These are phyloP conservation scores for Ramaria rubella DNA, from an alignment of 768 basidiomycete species.

Conservation along the genomic window DNA sequence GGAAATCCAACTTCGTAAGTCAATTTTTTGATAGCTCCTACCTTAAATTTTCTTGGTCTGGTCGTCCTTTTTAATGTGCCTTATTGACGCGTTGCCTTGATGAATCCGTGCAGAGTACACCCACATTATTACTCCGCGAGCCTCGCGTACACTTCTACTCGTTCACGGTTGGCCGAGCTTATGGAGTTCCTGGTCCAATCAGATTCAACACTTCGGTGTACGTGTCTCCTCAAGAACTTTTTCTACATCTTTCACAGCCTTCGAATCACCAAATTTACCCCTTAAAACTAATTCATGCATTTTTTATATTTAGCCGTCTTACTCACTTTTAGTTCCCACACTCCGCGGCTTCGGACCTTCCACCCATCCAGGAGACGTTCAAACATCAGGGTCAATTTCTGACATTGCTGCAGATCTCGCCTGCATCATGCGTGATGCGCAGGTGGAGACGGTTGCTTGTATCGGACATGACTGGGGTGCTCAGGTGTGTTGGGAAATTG, in stretches of 20 bases:
- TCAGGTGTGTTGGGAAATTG: constrained; percentile 59
- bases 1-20: constrained; percentile 1
- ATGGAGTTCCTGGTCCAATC: constrained; percentile 69
- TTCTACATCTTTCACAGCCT: background rate
- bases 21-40: background rate
- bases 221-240: background rate
- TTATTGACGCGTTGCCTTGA: background rate
- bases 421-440: constrained; percentile 52
- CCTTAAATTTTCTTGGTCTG: background rate
- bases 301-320: constrained; percentile 38
- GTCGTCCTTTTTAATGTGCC: background rate
- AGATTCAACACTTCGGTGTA: constrained; percentile 62
- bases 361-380: constrained; percentile 54
- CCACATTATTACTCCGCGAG: constrained; percentile 39
- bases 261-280: too few relatives aligned
- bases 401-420: constrained; percentile 58
- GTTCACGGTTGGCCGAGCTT: constrained; percentile 76
- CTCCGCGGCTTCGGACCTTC: constrained; percentile 67
- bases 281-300: background rate
- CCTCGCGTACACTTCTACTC: constrained; percentile 50
- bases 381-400: constrained; percentile 48
- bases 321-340: constrained; percentile 55
- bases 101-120: background rate
- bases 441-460: constrained; percentile 44
- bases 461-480: constrained; percentile 79